A percentile compares a stretch with the other conserved stretches of the same genome.
These are phyloP conservation scores for Coelastrella sp. DNA, from an alignment of 139 green algal species.

Conservation along the genomic window DNA sequence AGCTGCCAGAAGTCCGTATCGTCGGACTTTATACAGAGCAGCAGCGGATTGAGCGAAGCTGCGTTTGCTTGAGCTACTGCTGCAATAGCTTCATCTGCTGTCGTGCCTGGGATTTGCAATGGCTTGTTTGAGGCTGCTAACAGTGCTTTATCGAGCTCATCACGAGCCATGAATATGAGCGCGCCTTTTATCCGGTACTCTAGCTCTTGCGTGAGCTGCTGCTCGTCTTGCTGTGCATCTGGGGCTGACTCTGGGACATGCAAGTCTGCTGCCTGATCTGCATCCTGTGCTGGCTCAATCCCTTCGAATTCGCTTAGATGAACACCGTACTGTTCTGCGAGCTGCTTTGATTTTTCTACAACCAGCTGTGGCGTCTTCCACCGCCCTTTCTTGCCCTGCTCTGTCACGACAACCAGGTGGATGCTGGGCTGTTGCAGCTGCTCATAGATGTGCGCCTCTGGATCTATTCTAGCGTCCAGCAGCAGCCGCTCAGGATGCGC, in stretches of 20 bases:
- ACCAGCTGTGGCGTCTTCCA: constrained; percentile 15
- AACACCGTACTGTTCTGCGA: constrained; percentile 17
- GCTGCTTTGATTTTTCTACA: background rate
- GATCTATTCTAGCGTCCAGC: background rate
- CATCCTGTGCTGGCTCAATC: background rate
- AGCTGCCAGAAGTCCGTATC: constrained; percentile 35
- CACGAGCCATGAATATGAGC: constrained; percentile 4
- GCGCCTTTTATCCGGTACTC: background rate
- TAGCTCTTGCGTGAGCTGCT: background rate
- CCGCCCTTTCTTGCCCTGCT: background rate
- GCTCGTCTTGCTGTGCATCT: background rate
- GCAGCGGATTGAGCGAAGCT: background rate
- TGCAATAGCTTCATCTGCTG: constrained; percentile 31
- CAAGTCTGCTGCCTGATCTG: background rate
- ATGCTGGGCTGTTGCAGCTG: background rate
- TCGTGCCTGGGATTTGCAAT: background rate
- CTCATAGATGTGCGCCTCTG: background rate
- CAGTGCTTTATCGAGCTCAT: constrained; percentile 3
- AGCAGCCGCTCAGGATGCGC: background rate
- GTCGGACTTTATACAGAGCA: constrained; percentile 2
- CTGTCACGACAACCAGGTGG: background rate
- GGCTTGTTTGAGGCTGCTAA: background rate
- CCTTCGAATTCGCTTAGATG: background rate
- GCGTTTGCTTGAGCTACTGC: background rate
- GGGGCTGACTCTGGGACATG: background rate